Evolutionary conservation across 768 basidiomycete species (phyloP).

Genomic region (Russula lepida): DNA sequence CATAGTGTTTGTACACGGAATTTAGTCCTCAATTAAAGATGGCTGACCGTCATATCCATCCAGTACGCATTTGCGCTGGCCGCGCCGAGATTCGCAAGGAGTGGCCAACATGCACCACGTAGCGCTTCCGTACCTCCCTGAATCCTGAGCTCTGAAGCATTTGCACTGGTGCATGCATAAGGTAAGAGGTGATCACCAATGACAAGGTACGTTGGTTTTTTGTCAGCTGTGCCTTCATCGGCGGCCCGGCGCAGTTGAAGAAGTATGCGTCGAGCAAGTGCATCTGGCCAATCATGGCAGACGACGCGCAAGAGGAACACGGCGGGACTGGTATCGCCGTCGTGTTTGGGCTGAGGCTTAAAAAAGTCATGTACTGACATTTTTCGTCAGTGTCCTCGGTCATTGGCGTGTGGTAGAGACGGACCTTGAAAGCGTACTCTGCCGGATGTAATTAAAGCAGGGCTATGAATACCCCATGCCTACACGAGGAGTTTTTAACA

Average conservation of each 20-base stretch:
- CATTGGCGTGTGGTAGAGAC: neutral
- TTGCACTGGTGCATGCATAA: slow-evolving; percentile 43
- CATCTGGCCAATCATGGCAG: slow-evolving; percentile 74
- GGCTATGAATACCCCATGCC: slow-evolving; percentile 20
- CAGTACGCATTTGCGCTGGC: slow-evolving; percentile 62
- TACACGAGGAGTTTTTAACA: neutral
- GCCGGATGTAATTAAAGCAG: slow-evolving; percentile 18
- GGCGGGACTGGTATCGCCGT: slow-evolving; percentile 35
- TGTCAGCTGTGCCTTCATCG: slow-evolving; percentile 4
- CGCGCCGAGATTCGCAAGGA: slow-evolving; percentile 68
- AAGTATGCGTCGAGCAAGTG: slow-evolving; percentile 37
- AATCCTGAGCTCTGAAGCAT: slow-evolving; percentile 17
- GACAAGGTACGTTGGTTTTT: slow-evolving; percentile 44
- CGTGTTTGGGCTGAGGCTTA: slow-evolving; percentile 37
- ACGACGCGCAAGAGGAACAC: slow-evolving; percentile 66
- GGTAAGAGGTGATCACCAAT: slow-evolving; percentile 68
- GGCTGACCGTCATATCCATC: slow-evolving; percentile 56
- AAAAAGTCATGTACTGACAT: slow-evolving; percentile 66
- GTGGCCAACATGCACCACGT: slow-evolving; percentile 46
- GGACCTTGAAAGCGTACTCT: slow-evolving; percentile 20
- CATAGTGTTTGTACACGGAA: neutral
- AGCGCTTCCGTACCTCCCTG: slow-evolving; percentile 47
- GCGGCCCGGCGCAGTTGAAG: slow-evolving; percentile 37
- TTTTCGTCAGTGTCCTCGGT: neutral
- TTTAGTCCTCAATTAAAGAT: neutral